Conservation (phyloP, 1,139 yeast species). For the Scheffersomyces titani region DNA sequence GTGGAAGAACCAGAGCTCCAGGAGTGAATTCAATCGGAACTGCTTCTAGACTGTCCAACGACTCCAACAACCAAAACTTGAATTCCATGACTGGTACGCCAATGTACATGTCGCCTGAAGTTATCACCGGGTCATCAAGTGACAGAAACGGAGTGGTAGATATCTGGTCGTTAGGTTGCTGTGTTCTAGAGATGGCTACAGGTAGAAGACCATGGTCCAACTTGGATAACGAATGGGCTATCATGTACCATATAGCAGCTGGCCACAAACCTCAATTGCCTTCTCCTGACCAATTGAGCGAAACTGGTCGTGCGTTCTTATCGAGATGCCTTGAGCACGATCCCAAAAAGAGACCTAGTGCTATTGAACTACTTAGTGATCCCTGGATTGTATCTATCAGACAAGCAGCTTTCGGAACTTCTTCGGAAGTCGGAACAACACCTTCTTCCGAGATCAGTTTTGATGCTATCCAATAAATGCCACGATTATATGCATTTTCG, state of each 20-base stretch:
- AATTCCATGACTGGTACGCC: constrained; percentile 90
- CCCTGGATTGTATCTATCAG: constrained; percentile 87
- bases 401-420: constrained; percentile 61
- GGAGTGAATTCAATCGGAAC: constrained; percentile 4
- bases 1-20: constrained; percentile 49
- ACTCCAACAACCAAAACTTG: constrained; percentile 25
- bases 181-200: constrained; percentile 80
- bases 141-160: constrained; percentile 77
- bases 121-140: constrained; percentile 73
- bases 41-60: constrained; percentile 12
- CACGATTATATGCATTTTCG: background rate
- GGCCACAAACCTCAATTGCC: constrained; percentile 92
- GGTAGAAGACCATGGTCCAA: constrained; percentile 89
- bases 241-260: constrained; percentile 97
- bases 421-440: constrained; percentile 37
- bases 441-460: constrained; percentile 38
- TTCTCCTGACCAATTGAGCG: constrained; percentile 71
- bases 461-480: constrained; percentile 6
- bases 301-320: constrained; percentile 70
- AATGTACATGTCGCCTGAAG: constrained; percentile 99
- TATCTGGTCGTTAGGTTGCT: constrained; percentile 83
- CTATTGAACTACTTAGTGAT: constrained; percentile 80
- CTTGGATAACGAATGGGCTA: constrained; percentile 96
- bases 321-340: constrained; percentile 80
- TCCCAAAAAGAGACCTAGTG: constrained; percentile 74